These are phyloP conservation scores for Sporothrix pseudoabietina DNA, from an alignment of 2,329 filamentous ascomycete species.

Conservation along the genomic window DNA sequence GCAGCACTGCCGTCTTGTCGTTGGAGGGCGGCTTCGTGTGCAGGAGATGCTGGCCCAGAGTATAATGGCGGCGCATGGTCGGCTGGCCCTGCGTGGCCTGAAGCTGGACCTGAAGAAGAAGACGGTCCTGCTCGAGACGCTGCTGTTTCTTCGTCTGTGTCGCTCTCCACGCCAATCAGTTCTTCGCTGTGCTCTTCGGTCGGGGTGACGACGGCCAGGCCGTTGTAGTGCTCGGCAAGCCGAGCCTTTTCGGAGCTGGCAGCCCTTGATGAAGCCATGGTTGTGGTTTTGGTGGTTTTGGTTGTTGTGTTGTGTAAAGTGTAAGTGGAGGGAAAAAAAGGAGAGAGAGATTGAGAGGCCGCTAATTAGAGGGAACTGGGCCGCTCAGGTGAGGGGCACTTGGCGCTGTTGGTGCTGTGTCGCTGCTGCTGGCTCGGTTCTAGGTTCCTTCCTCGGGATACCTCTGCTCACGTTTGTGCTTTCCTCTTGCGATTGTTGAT, in stretches of 20 bases:
- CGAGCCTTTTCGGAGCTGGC: slow-evolving; percentile 28
- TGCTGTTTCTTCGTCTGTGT: slow-evolving; percentile 20
- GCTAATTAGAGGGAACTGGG: neutral
- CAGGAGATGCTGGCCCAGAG: slow-evolving; percentile 39
- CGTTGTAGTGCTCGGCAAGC: slow-evolving; percentile 28
- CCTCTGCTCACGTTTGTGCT: neutral
- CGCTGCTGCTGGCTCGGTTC: neutral
- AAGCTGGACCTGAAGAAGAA: neutral
- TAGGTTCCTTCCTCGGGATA: neutral
- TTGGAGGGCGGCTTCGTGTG: slow-evolving; percentile 33
- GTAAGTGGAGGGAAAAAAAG: neutral
- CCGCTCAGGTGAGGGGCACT: neutral
- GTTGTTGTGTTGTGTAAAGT: neutral
- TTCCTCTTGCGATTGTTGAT: neutral
- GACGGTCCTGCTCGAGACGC: neutral
- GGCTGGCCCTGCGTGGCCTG: neutral
- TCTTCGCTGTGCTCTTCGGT: slow-evolving; percentile 21
- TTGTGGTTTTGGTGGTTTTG: neutral
- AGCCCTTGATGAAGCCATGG: slow-evolving; percentile 22
- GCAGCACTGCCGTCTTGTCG: slow-evolving; percentile 30
- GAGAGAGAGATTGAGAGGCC: neutral
- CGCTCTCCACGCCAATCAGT: slow-evolving; percentile 12
- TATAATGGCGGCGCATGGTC: slow-evolving; percentile 39
- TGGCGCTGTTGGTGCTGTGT: neutral
- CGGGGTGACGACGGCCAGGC: slow-evolving; percentile 5